Evolutionary conservation across 352 stramenopile genomes (phyloP), one percentile per base, ranked within the genome.

Genomic region (Pythium monospermum): DNA sequence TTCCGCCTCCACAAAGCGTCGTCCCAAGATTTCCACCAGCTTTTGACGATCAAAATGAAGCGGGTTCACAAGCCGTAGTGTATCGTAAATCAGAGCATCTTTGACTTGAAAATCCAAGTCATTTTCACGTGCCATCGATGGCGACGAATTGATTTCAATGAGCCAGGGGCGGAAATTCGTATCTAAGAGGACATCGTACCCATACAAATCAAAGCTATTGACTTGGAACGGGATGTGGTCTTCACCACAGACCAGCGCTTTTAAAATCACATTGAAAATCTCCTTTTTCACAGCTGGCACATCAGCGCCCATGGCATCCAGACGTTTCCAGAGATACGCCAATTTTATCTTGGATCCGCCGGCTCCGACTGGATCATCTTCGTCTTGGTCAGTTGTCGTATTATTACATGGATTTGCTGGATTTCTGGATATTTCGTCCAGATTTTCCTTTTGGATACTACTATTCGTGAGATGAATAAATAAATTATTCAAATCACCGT

Each of bases 401-500:
- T 59, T 61, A 38, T 76, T 61, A 47, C 80, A 57, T 22, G 72
- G 67, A 58, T 85, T 75, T 54, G 56, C 57, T 28, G 54, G 41
- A 10, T 68, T 75, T 5, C 68, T 71, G 2, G 66, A 64, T 19
- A 79, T 76, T 4, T 63, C 69, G 16, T 84, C 73, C 45, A 83
- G 66, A 46, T 90, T 84, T 32, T 73, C 73, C 57, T 96, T 96
- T 59, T 97, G 88, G 61, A 97, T 94, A 42, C 85, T 96, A 64
- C 85, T 96, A 70, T 98, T 98, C 10, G 94, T 98, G 10, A 98
- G 63, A 53, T 98, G 94, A 28, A 98, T 84, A 18, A 96, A 94
- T 11, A 91, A 67, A 62, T 97, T 89, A 36, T 53, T 58, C 13
- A 96, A 37, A 38, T 83, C 71, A 8, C 79, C 59, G 31, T 86